phyloP scores from a whole-genome alignment of 345 rosid species.

The Eucalyptus curtisii region DNA sequence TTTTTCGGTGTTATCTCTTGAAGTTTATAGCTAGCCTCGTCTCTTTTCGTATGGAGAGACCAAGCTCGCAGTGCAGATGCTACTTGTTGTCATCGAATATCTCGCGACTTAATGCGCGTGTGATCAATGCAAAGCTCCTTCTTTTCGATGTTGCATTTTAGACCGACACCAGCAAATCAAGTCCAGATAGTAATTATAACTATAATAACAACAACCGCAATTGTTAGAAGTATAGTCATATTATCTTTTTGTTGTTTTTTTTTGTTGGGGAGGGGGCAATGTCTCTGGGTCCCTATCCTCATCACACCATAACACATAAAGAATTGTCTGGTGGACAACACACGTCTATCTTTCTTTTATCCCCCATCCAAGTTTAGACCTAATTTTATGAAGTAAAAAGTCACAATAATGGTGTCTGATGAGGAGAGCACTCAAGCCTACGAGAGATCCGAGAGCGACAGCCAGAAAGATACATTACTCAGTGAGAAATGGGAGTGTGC shows the following conservation, averaged over 20 bases:
- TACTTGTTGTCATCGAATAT: not conserved
- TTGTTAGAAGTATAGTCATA: not conserved
- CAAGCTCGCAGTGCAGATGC: rapidly evolving
- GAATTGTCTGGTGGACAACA: not conserved
- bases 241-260: not conserved
- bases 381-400: not conserved
- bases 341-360: not conserved
- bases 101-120: not conserved
- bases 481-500: not conserved
- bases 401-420: not conserved
- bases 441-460: not conserved
- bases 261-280: not conserved
- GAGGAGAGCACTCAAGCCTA: not conserved
- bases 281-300: not conserved
- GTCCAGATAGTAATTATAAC: not conserved
- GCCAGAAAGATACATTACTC: not conserved
- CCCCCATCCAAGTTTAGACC: not conserved
- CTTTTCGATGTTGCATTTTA: not conserved
- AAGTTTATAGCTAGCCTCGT: not conserved
- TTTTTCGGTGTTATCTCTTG: not conserved
- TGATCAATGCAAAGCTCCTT: not conserved
- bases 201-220: not conserved
- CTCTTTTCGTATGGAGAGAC: not conserved
- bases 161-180: not conserved
- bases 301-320: not conserved